These are phyloP conservation scores for Ogataea saltuana DNA, from an alignment of 805 yeast species.

Conservation along the genomic window DNA sequence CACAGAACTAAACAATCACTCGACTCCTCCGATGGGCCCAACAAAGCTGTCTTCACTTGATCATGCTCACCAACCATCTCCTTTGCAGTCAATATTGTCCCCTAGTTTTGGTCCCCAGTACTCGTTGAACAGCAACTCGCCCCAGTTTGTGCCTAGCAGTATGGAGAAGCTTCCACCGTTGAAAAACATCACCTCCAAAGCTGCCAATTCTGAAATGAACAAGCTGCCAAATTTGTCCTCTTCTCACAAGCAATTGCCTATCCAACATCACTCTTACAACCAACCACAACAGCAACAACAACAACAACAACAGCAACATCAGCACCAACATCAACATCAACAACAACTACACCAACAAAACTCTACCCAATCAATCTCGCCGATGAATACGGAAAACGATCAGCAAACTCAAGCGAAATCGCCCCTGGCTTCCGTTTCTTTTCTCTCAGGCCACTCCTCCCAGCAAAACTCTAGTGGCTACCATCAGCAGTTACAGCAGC, in stretches of 20 bases:
- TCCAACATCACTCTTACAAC: conserved; percentile 6
- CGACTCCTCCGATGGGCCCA: conserved; percentile 29
- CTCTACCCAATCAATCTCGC: conserved; percentile 2
- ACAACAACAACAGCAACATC: too few relatives aligned
- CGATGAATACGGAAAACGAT: conserved; percentile 1
- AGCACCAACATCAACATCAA: too few relatives aligned
- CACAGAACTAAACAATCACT: conserved; percentile 29
- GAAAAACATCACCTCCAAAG: conserved; percentile 15
- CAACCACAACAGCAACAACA: neutral
- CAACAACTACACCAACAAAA: conserved; percentile 3
- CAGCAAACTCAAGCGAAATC: conserved; percentile 7
- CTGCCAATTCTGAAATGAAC: conserved; percentile 6
- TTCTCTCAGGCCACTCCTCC: conserved; percentile 1
- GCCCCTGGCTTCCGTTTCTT: conserved; percentile 8
- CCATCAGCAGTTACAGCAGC: conserved; percentile 15
- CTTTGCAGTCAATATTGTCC: conserved; percentile 27
- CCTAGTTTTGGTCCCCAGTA: conserved; percentile 38
- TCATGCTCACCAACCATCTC: conserved; percentile 24
- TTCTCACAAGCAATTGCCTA: conserved; percentile 9
- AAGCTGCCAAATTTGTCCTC: conserved; percentile 4
- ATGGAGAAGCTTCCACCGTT: conserved; percentile 28
- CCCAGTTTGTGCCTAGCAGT: conserved; percentile 15
- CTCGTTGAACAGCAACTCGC: conserved; percentile 21
- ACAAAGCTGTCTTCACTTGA: conserved; percentile 25
- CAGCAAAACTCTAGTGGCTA: conserved; percentile 5